Conservation (phyloP, 345 rosid genomes). For the Linum tenue region DNA sequence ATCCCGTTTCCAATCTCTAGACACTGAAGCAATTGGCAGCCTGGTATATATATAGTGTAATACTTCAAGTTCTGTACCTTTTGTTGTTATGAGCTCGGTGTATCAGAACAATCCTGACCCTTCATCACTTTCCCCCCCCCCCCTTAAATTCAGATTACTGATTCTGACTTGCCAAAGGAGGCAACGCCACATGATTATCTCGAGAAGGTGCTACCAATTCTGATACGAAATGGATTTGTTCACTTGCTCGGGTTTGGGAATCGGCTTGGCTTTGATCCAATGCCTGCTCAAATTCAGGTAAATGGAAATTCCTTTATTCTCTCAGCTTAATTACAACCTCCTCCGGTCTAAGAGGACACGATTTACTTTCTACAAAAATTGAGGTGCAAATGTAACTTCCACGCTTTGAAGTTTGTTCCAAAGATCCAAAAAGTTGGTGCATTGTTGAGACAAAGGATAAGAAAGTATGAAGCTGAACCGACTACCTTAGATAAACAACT, state of each 20-base stretch:
- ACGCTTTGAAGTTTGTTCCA: slow-evolving; percentile 63
- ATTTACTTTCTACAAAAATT: slow-evolving; percentile 39
- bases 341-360: neutral
- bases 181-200: slow-evolving; percentile 62
- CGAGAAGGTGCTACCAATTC: slow-evolving; percentile 49
- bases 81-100: neutral
- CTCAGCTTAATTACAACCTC: neutral
- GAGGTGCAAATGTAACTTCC: slow-evolving; percentile 94
- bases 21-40: slow-evolving; percentile 62
- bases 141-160: slow-evolving; percentile 54
- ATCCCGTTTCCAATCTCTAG: slow-evolving; percentile 38
- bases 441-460: slow-evolving; percentile 56
- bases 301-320: slow-evolving; percentile 1
- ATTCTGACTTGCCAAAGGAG: slow-evolving; percentile 72
- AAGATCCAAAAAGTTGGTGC: slow-evolving; percentile 67
- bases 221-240: slow-evolving; percentile 48
- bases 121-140: neutral
- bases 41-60: slow-evolving; percentile 26
- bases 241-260: slow-evolving; percentile 87
- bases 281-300: slow-evolving; percentile 75
- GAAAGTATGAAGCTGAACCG: slow-evolving; percentile 32
- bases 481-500: slow-evolving; percentile 52
- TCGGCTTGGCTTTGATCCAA: slow-evolving; percentile 82
- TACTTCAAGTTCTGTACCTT: slow-evolving; percentile 3
- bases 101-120: slow-evolving; percentile 1